Percentiles rank a stretch among this genome's conserved stretches.
Evolutionary conservation across 1,139 yeast species (phyloP).

Genomic region (Debaryomycetaceae sp.): DNA sequence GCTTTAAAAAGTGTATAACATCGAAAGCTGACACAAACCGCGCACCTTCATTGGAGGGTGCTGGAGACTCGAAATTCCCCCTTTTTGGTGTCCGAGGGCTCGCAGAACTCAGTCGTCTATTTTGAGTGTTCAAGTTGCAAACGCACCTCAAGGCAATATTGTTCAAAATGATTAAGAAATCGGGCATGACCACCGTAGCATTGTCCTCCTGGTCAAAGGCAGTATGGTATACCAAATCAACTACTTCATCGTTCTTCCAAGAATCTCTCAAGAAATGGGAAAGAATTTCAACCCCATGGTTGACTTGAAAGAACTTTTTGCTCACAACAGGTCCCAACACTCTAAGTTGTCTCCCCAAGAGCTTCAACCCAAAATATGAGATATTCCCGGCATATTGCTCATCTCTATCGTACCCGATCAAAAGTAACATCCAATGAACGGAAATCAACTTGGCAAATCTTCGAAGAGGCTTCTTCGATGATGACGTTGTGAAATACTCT

Average conservation of each 20-base stretch:
- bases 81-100: conserved; percentile 2
- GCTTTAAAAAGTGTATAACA: conserved; percentile 32
- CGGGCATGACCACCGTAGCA: conserved; percentile 30
- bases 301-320: conserved; percentile 45
- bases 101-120: conserved; percentile 4
- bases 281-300: conserved; percentile 52
- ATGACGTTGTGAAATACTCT: conserved; percentile 10
- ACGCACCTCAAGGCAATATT: conserved; percentile 36
- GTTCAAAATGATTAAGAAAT: conserved; percentile 35
- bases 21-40: conserved; percentile 16
- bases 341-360: conserved; percentile 47
- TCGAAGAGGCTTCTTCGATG: conserved; percentile 34
- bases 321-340: conserved; percentile 45
- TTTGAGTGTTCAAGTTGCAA: conserved; percentile 21
- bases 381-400: conserved; percentile 25
- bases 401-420: conserved; percentile 31
- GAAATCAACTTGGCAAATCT: conserved; percentile 56
- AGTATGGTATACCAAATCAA: conserved; percentile 32
- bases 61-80: neutral
- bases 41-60: too few relatives aligned
- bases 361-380: conserved; percentile 42
- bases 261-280: conserved; percentile 40
- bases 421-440: conserved; percentile 61
- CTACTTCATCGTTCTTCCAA: conserved; percentile 41
- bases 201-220: conserved; percentile 27